Conservation (phyloP, 441 rosid genomes). For the Omphalea diandra region DNA sequence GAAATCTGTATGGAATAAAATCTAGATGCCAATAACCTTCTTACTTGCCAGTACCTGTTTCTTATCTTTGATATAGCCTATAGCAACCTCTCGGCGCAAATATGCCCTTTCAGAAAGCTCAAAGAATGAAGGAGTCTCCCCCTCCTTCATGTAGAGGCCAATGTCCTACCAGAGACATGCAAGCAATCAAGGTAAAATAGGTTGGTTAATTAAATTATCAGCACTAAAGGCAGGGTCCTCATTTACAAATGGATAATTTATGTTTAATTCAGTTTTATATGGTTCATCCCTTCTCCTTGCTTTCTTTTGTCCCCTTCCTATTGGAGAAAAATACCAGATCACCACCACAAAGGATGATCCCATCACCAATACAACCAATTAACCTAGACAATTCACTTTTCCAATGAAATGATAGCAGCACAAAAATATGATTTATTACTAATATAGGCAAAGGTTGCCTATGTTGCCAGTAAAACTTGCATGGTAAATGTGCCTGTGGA, state of each 20-base stretch:
- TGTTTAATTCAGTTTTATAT: not conserved
- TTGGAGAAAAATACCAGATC: not conserved
- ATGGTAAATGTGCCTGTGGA: not conserved
- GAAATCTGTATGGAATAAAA: not conserved
- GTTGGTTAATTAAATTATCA: not conserved
- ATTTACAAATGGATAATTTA: not conserved
- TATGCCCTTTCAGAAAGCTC: conserved; percentile 86
- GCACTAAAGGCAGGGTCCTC: not conserved
- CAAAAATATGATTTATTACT: no score
- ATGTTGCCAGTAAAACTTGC: not conserved
- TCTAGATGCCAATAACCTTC: not conserved
- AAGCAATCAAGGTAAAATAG: not conserved
- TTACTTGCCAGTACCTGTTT: conserved; percentile 72
- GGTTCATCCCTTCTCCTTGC: not conserved
- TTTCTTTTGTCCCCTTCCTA: not conserved
- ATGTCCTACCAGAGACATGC: conserved; percentile 52
- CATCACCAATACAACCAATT: not conserved
- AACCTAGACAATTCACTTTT: not conserved
- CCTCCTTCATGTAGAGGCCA: conserved; percentile 72
- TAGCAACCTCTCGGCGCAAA: conserved; percentile 81
- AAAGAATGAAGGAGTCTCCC: conserved; percentile 77
- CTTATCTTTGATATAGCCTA: conserved; percentile 76
- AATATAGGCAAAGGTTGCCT: not conserved
- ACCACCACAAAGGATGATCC: not conserved
- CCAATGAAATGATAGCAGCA: not conserved